phyloP scores from a whole-genome alignment of 75 land plant genomes.

The Adiantum capillusveneris region DNA sequence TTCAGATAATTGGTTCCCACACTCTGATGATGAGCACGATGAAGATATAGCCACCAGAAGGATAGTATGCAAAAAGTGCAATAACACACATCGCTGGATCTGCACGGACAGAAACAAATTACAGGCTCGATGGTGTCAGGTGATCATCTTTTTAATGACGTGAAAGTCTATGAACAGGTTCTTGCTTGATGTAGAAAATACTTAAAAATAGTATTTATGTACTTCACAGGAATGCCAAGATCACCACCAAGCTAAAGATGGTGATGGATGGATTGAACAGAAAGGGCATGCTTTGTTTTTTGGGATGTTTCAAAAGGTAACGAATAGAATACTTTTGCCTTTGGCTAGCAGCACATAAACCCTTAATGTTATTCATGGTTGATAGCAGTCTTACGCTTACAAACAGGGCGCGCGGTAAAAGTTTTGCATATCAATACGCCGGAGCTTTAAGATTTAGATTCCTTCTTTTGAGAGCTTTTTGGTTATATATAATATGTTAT shows the following conservation, averaged over 20 bases:
- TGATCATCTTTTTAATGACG: too few species aligned
- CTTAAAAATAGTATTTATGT: background rate
- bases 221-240: constrained; percentile 82
- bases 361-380: too few species aligned
- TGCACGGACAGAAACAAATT: constrained; percentile 60
- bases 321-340: too few species aligned
- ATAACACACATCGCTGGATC: constrained; percentile 61
- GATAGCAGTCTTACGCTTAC: too few species aligned
- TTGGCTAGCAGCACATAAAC: too few species aligned
- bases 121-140: constrained; percentile 96
- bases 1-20: constrained; percentile 34
- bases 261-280: constrained; percentile 99
- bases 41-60: constrained; percentile 44
- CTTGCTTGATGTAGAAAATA: too few species aligned
- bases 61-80: constrained; percentile 80
- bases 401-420: too few species aligned
- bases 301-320: constrained; percentile 84
- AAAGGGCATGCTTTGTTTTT: constrained; percentile 67
- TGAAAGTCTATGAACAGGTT: too few species aligned
- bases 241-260: constrained; percentile 92
- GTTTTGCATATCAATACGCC: too few species aligned
- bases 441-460: too few species aligned
- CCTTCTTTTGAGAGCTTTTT: too few species aligned
- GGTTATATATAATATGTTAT: too few species aligned
- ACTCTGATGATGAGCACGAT: constrained; percentile 49